Evolutionary conservation across 1,284 basidiomycete species (phyloP), one percentile per base, ranked within the genome.

Genomic region (Rhizopogon parksii): DNA sequence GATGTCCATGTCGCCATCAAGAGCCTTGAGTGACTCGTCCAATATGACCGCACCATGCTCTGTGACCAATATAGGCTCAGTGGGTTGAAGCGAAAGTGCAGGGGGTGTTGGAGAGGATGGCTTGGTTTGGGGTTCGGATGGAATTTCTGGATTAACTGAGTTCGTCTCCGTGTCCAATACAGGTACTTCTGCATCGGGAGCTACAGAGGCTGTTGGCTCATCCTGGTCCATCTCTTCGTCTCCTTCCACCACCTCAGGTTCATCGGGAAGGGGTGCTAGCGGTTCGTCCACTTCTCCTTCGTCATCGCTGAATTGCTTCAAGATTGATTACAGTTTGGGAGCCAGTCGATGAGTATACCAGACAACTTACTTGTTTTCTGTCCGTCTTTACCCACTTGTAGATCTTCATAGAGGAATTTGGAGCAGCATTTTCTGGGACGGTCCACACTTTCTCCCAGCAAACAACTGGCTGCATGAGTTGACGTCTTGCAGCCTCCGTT

Each of bases 271-370:
- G 19, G 87, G 86, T 7, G 79, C 87, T 36, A 89, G 74, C 14
- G 86, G 85, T 59, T 86, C 83, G 58, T 88, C 85, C 0, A 71
- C 77, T 56, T 80, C 84, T 48, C 78, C 84, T 60, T 90, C 87
- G 52, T 89, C 85, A 60, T 89, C 88, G 60, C 82, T 87, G 60
- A 88, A 88, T 76, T 88, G 82, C 87, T 89, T 60, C 45, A 48
- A 39, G 45, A 43, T 46, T 42, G 36, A 36, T 35, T 25, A 53
- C 58, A 45, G 59, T 35, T 40, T 24, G 9, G 35, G 45, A 43
- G 32, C 11, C 8, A 30, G 36, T 47, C 15, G 32, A 40, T 34
- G 12, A 11, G 34, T 34, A 21, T 4, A n/a, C 46, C 15, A 36
- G 47, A n/a, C 4, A 15, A 61, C 75, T 45, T 60, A 85, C 86